phyloP scores from a whole-genome alignment of 2,329 filamentous ascomycete species.

The Chalara sp. region DNA sequence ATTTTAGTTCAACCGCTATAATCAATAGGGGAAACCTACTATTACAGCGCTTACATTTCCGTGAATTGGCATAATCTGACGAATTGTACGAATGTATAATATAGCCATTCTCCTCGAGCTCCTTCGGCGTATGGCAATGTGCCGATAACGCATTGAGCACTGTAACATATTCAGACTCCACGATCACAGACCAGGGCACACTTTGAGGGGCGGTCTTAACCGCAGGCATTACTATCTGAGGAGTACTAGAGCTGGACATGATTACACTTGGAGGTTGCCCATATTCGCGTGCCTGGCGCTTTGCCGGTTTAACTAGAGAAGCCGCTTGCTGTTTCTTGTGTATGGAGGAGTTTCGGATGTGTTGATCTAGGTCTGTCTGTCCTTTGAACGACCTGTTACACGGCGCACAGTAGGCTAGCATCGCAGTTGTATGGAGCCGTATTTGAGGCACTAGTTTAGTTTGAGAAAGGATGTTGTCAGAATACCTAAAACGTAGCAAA shows the following conservation, averaged over 20 bases:
- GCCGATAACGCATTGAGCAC: slow-evolving; percentile 7
- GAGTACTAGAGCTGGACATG: not conserved
- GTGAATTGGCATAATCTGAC: slow-evolving; percentile 5
- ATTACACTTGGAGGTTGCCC: not conserved
- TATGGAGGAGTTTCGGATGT: slow-evolving; percentile 5
- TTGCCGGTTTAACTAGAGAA: not conserved
- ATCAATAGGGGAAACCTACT: slow-evolving; percentile 5
- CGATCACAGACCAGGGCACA: slow-evolving; percentile 9
- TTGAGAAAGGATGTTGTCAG: too few relatives aligned
- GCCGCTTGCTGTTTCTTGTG: slow-evolving; percentile 5
- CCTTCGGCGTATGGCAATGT: slow-evolving; percentile 9
- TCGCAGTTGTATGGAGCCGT: not conserved
- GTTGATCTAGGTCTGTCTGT: slow-evolving; percentile 6
- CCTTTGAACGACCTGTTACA: slow-evolving; percentile 6
- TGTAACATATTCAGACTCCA: slow-evolving; percentile 2
- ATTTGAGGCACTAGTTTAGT: not conserved
- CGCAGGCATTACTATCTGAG: not conserved
- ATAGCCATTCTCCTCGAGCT: slow-evolving; percentile 8
- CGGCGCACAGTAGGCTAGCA: slow-evolving; percentile 2
- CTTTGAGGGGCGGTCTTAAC: not conserved
- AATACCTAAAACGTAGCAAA: too few relatives aligned
- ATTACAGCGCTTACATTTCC: slow-evolving; percentile 12
- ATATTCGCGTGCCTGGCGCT: not conserved
- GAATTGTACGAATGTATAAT: slow-evolving; percentile 6
- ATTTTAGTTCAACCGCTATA: not conserved